Conservation (phyloP, 306 rosid genomes). For the Argentina anserina region DNA sequence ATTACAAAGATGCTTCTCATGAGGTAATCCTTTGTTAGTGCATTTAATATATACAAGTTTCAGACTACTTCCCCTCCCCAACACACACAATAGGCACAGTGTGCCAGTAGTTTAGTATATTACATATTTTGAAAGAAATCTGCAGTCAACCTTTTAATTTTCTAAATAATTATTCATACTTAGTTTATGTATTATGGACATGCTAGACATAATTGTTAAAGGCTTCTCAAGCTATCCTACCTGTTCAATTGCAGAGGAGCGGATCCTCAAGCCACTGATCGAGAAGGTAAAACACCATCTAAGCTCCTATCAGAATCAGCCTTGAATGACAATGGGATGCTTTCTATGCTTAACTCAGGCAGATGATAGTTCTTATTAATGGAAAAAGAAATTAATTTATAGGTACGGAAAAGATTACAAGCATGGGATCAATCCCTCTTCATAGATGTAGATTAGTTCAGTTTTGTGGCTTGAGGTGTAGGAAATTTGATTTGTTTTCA, state of each 20-base stretch:
- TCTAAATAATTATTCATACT: neutral
- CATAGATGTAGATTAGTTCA: neutral
- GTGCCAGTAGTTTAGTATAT: neutral
- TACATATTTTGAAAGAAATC: too few relatives aligned
- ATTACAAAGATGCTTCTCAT: conserved; percentile 51
- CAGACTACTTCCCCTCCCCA: neutral
- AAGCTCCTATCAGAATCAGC: conserved; percentile 46
- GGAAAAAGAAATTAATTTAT: neutral
- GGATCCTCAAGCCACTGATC: conserved; percentile 38
- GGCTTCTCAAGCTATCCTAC: neutral
- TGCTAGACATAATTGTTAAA: neutral
- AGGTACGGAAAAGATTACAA: neutral
- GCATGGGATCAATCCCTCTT: neutral
- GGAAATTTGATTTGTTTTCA: neutral
- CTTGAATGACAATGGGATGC: conserved; percentile 33
- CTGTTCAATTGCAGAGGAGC: conserved; percentile 57
- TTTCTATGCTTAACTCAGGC: conserved; percentile 34
- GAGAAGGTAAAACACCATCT: conserved; percentile 52
- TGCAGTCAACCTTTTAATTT: too few relatives aligned
- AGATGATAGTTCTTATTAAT: conserved; percentile 30
- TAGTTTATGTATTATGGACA: neutral
- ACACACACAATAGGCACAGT: neutral
- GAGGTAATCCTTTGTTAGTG: conserved; percentile 36
- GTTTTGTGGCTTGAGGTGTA: conserved; percentile 1
- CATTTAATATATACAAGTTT: neutral